Percentiles rank a stretch among this genome's conserved stretches.
These are phyloP conservation scores for Sorghum bicolor DNA, from an alignment of 176 grass and related monocot species.

Conservation along the genomic window Sorghum_bicolor_NCBIv3 NC_012873.2:60292001-60292500, in stretches of 20 bases:
- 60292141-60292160: conserved; percentile 13
- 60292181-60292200: conserved; percentile 24
- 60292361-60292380: conserved; percentile 86
- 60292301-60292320: conserved; percentile 1
- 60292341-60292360: conserved; percentile 77
- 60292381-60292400: conserved; percentile 80
- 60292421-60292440: conserved; percentile 78
- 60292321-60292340: conserved; percentile 2
- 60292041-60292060: background rate
- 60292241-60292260: conserved; percentile 6
- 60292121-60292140: conserved; percentile 5
- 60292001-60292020: background rate
- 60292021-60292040: background rate
- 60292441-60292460: conserved; percentile 79
- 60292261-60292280: conserved; percentile 18
- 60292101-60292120: background rate
- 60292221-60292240: conserved; percentile 41
- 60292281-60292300: conserved; percentile 24
- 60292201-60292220: conserved; percentile 39
- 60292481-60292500: conserved; percentile 81
- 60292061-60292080: background rate
- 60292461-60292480: conserved; percentile 76
- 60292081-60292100: background rate
- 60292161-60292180: conserved; percentile 19
- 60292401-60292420: conserved; percentile 77